Evolutionary conservation across 257 asterid species (phyloP), one percentile per base, ranked within the genome.

Genomic region (Knoxia roxburghii): DNA sequence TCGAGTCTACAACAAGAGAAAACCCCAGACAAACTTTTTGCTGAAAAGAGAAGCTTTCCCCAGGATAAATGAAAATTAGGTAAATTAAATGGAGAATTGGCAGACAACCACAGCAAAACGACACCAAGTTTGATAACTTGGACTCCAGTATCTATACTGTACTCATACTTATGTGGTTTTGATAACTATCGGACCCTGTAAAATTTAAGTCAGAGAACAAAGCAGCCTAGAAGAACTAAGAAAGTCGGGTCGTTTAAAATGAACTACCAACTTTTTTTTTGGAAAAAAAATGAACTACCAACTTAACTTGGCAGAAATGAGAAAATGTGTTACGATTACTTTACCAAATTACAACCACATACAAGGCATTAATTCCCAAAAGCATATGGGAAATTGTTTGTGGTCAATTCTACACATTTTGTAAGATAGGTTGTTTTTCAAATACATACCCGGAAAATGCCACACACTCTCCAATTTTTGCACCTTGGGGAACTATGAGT

Each of bases 401-500:
- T 18, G 32, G 10, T 26, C 8, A 14, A 32, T 20, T 11, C 9
- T 11, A 48, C 7, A 52, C 20, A 50, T 35, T 24, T 41, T 23
- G 57, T 33, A n/a, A n/a, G 45, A 24, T 40, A 59, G 68, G 39
- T 48, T 57, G 48, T 27, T 66, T 37, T 29, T 50, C 52, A 65
- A 50, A 55, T 35, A 52, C 80, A 9, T 87, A 92, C 98, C 96
- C 97, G 7, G 84, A 73, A 82, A 89, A 92, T 65, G 83, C 59
- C 65, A 89, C 82, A 67, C 72, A 73, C 73, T 92, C 98, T 78
- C 98, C 98, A 70, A 77, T 61, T 74, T 82, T 82, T 64, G 97
- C 97, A 72, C 95, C 97, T 63, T 80, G 87, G 20, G 98, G 98
- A 72, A 91, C 91, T 27, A 75, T 64, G 43, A 92, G 75, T 68